A percentile compares a stretch with the other conserved stretches of the same genome.
Evolutionary conservation across 352 stramenopile species (phyloP).

Genomic region (Pseudoperonospora humuli): DNA sequence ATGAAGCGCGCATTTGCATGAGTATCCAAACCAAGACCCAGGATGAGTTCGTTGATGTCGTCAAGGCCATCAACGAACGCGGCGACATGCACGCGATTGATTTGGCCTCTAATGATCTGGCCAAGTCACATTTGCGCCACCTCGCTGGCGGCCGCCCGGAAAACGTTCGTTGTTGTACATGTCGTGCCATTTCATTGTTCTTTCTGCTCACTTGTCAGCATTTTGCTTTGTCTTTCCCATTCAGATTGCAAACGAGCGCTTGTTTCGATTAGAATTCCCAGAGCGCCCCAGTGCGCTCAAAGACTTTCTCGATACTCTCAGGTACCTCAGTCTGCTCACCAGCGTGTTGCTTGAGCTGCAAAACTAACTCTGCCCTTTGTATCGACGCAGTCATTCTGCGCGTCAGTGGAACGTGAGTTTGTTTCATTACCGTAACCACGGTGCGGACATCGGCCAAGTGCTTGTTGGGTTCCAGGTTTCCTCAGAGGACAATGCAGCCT

Average conservation of each 20-base stretch:
- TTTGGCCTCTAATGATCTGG: conserved; percentile 93
- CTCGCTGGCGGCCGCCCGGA: conserved; percentile 88
- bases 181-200: background rate
- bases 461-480: conserved; percentile 94
- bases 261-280: conserved; percentile 96
- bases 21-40: conserved; percentile 90
- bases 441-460: conserved; percentile 95
- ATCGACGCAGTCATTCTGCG: conserved; percentile 22
- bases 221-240: background rate
- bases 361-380: conserved; percentile 1
- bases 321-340: conserved; percentile 22
- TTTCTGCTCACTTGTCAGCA: conserved; percentile 1
- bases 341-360: background rate
- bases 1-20: conserved; percentile 90
- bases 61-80: conserved; percentile 57
- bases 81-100: conserved; percentile 89
- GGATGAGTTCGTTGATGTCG: conserved; percentile 49
- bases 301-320: conserved; percentile 89
- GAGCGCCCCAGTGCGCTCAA: conserved; percentile 87
- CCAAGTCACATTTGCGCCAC: conserved; percentile 93
- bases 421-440: conserved; percentile 99
- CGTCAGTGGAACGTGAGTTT: conserved; percentile 95
- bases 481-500: conserved; percentile 38
- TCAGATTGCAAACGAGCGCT: conserved; percentile 84
- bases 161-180: conserved; percentile 28